Base-by-base conservation (phyloP, 2,329 filamentous ascomycete species). In the Cladophialophora exuberans region DNA sequence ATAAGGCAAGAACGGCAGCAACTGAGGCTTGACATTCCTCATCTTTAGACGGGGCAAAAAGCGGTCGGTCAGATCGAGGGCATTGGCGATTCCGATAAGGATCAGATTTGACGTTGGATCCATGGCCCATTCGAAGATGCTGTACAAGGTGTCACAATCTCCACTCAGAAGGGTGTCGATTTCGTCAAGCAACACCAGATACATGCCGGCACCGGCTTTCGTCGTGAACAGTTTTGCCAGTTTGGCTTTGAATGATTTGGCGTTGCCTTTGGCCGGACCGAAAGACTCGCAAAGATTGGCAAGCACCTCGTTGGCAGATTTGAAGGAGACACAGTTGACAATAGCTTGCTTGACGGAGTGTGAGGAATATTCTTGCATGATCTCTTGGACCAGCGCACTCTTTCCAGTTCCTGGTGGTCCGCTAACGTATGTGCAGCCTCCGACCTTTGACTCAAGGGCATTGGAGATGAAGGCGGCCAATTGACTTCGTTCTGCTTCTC, bases 241-340 rank as follows among this genome's bases (percentile, higher is more conserved):
- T 30, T 82, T 79, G 4, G 83, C 79, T 51, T 86, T 81, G 28
- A 88, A 86, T 44, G 89, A 83, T 57, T 82, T 82, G 63, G 89
- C 87, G 7, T 81, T 73, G 30, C 85, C 70, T 35, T 86, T 82
- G 26, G 81, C 78, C 52, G 85, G 79, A 53, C 87, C 76, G 36
- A 93, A 83, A 51, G 83, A 81, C 62, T 89, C 85, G 10, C 93
- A 74, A 15, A 99, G 76, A 17, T 87, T 92, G 59, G 82, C 81
- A 72, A 95, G 96, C 18, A 99, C 80, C 68, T 97, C 92, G 62
- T 85, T 86, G 2, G 91, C 89, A 28, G 85, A 90, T 67, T 94
- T 95, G 72, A 97, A 86, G 72, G 92, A 96, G 86, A 97, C 97
- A 73, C 94, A 99, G 70, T 99, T 99, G 78, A 99, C 82, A 67